Percentiles rank a stretch among this genome's conserved stretches.
These are phyloP conservation scores for Penicillium sp. DNA, from an alignment of 2,329 filamentous ascomycete species.

Conservation along the genomic window DNA sequence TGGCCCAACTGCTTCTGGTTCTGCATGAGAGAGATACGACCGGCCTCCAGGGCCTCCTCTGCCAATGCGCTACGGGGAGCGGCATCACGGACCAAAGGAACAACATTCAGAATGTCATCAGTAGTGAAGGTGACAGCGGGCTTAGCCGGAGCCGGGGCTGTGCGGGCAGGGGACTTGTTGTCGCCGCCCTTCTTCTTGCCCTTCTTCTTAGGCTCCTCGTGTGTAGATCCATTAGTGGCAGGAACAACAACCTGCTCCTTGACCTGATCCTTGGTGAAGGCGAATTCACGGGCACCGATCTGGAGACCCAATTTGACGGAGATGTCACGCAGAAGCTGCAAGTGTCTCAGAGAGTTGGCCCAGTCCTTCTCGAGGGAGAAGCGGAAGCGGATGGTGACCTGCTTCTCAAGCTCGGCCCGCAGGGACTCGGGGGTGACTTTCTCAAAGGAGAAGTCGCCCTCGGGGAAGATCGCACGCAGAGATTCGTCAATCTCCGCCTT, in stretches of 20 bases:
- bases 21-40: slow-evolving; percentile 89
- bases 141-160: slow-evolving; percentile 36
- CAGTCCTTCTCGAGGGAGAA: slow-evolving; percentile 63
- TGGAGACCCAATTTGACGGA: slow-evolving; percentile 84
- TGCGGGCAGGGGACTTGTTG: slow-evolving; percentile 40
- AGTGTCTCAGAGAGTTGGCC: slow-evolving; percentile 57
- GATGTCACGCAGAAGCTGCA: slow-evolving; percentile 83
- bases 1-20: slow-evolving; percentile 92
- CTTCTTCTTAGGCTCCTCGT: slow-evolving; percentile 45
- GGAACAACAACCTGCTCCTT: slow-evolving; percentile 28
- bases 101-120: slow-evolving; percentile 82
- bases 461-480: slow-evolving; percentile 66
- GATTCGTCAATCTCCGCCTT: slow-evolving; percentile 66
- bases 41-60: slow-evolving; percentile 91
- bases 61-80: slow-evolving; percentile 81
- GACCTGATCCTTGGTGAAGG: slow-evolving; percentile 49
- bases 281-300: slow-evolving; percentile 67
- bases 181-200: slow-evolving; percentile 49
- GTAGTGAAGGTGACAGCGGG: slow-evolving; percentile 60
- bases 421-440: slow-evolving; percentile 66
- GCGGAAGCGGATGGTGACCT: slow-evolving; percentile 66
- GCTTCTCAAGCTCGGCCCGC: slow-evolving; percentile 58
- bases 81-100: slow-evolving; percentile 92
- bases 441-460: slow-evolving; percentile 74
- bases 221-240: slow-evolving; percentile 30